These are phyloP conservation scores for Cryptosporidium andersoni DNA, from an alignment of 169 alveolate species.

Conservation along the genomic window DNA sequence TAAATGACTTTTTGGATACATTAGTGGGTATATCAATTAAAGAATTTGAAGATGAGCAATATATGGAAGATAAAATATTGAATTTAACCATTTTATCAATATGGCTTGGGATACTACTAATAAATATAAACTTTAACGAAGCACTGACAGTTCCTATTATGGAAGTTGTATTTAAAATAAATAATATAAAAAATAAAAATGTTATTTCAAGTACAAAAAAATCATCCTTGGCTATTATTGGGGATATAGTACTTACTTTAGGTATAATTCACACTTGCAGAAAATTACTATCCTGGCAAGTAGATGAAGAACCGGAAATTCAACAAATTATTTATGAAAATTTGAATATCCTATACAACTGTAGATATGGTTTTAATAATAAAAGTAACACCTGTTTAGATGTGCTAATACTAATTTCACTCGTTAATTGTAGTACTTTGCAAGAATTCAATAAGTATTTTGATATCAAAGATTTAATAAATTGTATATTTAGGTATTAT, in stretches of 20 bases:
- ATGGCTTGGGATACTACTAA: conserved; percentile 51
- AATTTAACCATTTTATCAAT: background rate
- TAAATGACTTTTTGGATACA: conserved; percentile 19
- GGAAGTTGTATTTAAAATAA: background rate
- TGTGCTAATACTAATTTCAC: too few relatives aligned
- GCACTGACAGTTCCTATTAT: background rate
- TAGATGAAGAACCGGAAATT: conserved; percentile 7
- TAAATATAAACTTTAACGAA: conserved; percentile 13
- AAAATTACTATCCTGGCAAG: conserved; percentile 36
- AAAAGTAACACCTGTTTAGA: too few relatives aligned
- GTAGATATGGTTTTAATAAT: too few relatives aligned
- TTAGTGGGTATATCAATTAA: background rate
- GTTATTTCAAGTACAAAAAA: background rate
- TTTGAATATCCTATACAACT: background rate
- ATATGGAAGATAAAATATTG: too few relatives aligned
- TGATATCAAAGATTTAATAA: background rate
- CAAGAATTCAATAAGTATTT: background rate
- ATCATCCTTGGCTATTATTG: background rate
- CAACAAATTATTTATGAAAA: conserved; percentile 3
- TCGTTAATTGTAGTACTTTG: too few relatives aligned
- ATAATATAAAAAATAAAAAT: conserved; percentile 2
- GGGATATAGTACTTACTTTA: conserved; percentile 1
- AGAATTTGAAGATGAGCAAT: background rate
- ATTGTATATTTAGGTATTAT: background rate
- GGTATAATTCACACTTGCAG: conserved; percentile 45